Evolutionary conservation across 2,329 filamentous ascomycete species (phyloP).

Genomic region (Hypoxylon sp.): DNA sequence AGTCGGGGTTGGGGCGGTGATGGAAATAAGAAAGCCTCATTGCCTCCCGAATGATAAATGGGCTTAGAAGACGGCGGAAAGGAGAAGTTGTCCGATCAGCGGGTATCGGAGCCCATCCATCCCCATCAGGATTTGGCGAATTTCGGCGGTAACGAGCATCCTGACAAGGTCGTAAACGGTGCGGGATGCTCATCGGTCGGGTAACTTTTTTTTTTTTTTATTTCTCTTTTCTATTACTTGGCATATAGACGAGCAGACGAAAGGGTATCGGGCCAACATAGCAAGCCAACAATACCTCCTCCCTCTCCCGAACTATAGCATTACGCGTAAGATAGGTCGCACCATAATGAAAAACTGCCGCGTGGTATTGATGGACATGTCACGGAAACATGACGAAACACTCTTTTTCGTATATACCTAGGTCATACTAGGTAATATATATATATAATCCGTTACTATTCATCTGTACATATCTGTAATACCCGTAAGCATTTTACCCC

Average conservation of each 20-base stretch:
- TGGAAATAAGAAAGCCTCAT: background rate
- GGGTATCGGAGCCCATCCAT: background rate
- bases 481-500: no score
- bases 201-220: no score
- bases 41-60: no score
- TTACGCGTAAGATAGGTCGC: constrained; percentile 3
- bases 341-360: constrained; percentile 1
- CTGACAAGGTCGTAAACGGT: constrained; percentile 1
- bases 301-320: background rate
- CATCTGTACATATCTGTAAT: no score
- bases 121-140: constrained; percentile 4
- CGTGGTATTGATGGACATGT: background rate
- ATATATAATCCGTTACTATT: no score
- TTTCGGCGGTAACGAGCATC: constrained; percentile 12
- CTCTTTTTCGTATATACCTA: background rate
- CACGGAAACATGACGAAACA: background rate
- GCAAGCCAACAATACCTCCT: background rate
- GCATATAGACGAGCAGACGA: constrained; percentile 11
- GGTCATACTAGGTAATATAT: no score
- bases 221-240: no score
- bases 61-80: no score
- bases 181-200: constrained; percentile 16
- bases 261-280: background rate
- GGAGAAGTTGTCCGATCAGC: background rate
- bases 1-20: background rate